Evolutionary conservation across 169 alveolate genomes (phyloP).

Genomic region (Plasmodium vinckei): DNA sequence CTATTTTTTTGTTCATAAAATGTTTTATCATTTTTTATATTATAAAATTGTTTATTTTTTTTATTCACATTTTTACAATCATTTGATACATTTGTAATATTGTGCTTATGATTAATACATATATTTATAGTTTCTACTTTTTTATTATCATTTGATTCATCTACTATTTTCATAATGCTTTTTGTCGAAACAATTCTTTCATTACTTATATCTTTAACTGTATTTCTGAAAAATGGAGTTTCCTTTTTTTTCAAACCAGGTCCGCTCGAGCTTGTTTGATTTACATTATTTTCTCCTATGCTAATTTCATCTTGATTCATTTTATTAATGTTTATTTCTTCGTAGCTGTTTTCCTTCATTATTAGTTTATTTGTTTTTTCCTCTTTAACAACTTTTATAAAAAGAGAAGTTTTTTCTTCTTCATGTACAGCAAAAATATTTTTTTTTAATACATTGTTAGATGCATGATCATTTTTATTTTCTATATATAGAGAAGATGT

Average conservation of each 20-base stretch:
- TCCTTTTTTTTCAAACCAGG: constrained; percentile 5
- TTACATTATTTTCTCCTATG: neutral
- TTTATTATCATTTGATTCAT: constrained; percentile 16
- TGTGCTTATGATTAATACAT: constrained; percentile 14
- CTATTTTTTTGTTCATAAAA: constrained; percentile 13
- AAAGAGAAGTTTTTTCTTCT: neutral
- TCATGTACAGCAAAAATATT: neutral
- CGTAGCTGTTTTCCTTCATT: neutral
- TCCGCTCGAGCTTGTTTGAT: neutral
- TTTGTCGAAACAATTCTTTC: constrained; percentile 23
- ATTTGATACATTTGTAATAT: constrained; percentile 10
- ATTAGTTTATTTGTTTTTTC: constrained; percentile 1
- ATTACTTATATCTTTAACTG: constrained; percentile 24
- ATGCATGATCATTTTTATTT: neutral
- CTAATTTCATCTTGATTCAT: neutral
- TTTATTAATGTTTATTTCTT: constrained; percentile 6
- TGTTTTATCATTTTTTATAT: constrained; percentile 36
- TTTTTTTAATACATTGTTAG: neutral
- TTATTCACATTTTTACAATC: constrained; percentile 20
- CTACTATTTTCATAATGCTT: constrained; percentile 34
- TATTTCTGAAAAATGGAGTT: neutral
- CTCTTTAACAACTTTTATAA: constrained; percentile 6
- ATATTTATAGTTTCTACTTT: constrained; percentile 22
- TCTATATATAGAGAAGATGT: constrained; percentile 6
- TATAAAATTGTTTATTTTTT: constrained; percentile 55